Base-by-base conservation (phyloP, 2,329 filamentous ascomycete genomes). In the Exophiala spinifera region DNA sequence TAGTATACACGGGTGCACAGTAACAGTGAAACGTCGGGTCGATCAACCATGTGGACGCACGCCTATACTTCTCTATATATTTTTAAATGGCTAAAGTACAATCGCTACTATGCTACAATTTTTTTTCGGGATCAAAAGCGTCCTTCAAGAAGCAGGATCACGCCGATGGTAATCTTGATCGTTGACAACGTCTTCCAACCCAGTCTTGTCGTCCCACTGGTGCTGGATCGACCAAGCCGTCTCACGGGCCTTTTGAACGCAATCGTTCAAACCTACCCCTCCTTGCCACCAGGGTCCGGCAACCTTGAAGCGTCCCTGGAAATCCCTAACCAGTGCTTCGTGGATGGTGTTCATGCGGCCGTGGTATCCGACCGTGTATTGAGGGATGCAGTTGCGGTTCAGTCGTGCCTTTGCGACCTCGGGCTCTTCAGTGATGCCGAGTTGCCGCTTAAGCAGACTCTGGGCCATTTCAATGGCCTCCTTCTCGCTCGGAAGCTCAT, bases 351-450 rank as follows among this genome's bases (percentile, higher is more conserved):
- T 72, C 75, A 95, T 82, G 55, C 81, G 79, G 7, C 75, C 70
- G 21, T 81, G 72, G 70, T 97, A 92, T 33, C 90, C 90, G 1
- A 96, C 85, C 0, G 79, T 81, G 69, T 95, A 95, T 72, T 99
- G 94, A 10, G 94, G 92, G 61, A 99, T 94, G 67, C 91, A 95
- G 58, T 94, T 79, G 55, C 75, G 74, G 51, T 84, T 77, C 42
- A 88, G 64, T 53, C 79, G 80, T 14, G 84, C 85, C 54, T 81
- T 75, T 31, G 80, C 79, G n/a, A 84, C 75, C 15, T 77, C 75
- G 0, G 87, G 85, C 21, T 81, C 74, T 19, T 82, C 79, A 0
- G 73, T 78, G 67, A 96, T 89, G 54, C 79, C 78, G 4, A 97
- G 76, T 65, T 97, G 91, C 17, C 90, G 80, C 58, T 80, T 73